A percentile compares a stretch with the other conserved stretches of the same genome.
Evolutionary conservation across 73 alveolate species (phyloP).

Genomic region (Paramecium pentaurelia): DNA sequence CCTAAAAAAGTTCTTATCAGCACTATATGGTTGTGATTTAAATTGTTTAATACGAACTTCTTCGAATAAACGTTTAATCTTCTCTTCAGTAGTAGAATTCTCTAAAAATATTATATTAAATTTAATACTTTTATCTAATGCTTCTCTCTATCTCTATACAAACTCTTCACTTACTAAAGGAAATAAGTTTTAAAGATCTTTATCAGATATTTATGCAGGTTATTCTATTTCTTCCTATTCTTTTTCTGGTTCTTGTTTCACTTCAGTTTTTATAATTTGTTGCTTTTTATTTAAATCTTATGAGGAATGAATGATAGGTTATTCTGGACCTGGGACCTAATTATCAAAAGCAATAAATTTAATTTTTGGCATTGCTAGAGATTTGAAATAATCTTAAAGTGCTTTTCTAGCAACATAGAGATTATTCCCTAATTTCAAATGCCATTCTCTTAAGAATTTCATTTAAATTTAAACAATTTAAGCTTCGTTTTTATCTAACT

Average conservation of each 20-base stretch:
- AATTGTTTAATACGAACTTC: constrained; percentile 21
- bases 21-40: not conserved
- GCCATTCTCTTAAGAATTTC: not conserved
- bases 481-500: not conserved
- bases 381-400: not conserved
- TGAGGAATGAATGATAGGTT: not conserved
- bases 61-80: not conserved
- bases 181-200: not conserved
- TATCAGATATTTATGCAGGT: not conserved
- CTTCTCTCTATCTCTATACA: not conserved
- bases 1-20: not conserved
- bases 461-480: not conserved
- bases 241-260: not conserved
- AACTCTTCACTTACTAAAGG: constrained; percentile 25
- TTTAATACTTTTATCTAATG: not conserved
- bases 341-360: not conserved
- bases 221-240: not conserved
- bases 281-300: not conserved
- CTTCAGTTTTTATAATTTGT: not conserved
- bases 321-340: not conserved
- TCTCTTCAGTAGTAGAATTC: constrained; percentile 1
- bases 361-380: not conserved
- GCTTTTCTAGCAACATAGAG: not conserved
- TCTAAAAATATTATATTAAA: not conserved
- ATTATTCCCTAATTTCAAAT: not conserved